Evolutionary conservation across 768 basidiomycete species (phyloP), one percentile per base, ranked within the genome.

Genomic region (Podaxis sp.): DNA sequence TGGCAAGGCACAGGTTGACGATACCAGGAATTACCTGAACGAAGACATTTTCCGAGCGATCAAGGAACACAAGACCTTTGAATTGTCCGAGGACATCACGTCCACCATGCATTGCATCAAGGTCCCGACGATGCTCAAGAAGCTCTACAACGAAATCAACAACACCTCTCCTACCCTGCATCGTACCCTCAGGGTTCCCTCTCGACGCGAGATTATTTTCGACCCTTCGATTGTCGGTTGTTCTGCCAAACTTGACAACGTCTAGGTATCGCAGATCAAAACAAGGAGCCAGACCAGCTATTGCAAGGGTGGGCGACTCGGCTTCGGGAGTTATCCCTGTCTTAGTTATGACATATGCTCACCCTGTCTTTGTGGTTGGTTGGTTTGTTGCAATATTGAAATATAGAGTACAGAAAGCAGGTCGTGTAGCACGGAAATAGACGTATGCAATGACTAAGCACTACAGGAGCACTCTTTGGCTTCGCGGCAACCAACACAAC

Each of bases 21-120:
- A 76, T 71, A 69, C 72, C 44, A 68, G 69, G n/a, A 44, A 11
- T n/a, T 40, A 53, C 20, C 10, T 20, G 60, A 68, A 76, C 66
- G 64, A 54, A 63, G 53, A 68, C 54, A 30, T 67, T 53, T 64
- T 66, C 52, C 56, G 72, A 48, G 60, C 65, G 12, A 20, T 60
- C 38, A 73, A 73, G 62, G 70, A 62, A 65, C 65, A 69, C 17
- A 71, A 66, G 62, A 48, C 67, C 6, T 53, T 51, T 5, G 26
- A 11, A 3, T 58, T 50, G 13, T 38, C 56, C 12, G 65, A 68
- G 37, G 65, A 66, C 46, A 63, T 60, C 54, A 71, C 67, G 22
- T 68, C 70, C 11, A 70, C 66, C 13, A 65, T 66, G 22, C 64
- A 64, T 44, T 66, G 60, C 17, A 38, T 65, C 48, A 64, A 59